Evolutionary conservation across 2,329 filamentous ascomycete species (phyloP).

Genomic region (Thielaviopsis punctulata): DNA sequence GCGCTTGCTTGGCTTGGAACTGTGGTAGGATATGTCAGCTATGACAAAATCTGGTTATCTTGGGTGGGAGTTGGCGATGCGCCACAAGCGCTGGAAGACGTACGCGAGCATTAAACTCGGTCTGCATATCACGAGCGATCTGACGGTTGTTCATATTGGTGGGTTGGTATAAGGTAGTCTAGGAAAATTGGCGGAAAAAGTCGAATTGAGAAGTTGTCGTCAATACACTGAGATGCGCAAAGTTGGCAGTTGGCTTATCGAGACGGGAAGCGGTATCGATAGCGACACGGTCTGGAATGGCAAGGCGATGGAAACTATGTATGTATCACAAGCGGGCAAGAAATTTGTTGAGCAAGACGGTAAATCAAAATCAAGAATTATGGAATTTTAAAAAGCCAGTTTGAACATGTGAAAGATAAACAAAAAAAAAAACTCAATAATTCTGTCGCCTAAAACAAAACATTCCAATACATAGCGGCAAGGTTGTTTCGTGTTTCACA

Average conservation of each 20-base stretch:
- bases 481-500: not conserved
- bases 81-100: constrained; percentile 9
- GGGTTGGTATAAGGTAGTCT: not conserved
- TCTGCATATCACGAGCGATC: constrained; percentile 41
- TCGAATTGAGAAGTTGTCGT: not conserved
- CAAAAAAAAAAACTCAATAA: not conserved
- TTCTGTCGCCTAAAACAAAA: not conserved
- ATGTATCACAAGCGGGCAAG: not conserved
- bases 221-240: not conserved
- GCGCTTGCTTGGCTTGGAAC: constrained; percentile 46
- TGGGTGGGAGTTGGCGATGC: not conserved
- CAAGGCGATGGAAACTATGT: not conserved
- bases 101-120: constrained; percentile 44
- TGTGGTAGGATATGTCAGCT: constrained; percentile 13
- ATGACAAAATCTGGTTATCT: not conserved
- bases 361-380: too few species aligned
- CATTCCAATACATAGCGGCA: not conserved
- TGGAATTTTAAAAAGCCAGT: not conserved
- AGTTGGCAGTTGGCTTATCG: not conserved
- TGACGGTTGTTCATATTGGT: constrained; percentile 40
- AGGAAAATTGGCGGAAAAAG: not conserved
- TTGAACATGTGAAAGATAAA: not conserved
- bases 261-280: not conserved
- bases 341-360: too few species aligned
- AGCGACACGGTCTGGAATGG: too few species aligned